Conservation (phyloP, 2,329 filamentous ascomycete species). For the Xylariaceae sp. region DNA sequence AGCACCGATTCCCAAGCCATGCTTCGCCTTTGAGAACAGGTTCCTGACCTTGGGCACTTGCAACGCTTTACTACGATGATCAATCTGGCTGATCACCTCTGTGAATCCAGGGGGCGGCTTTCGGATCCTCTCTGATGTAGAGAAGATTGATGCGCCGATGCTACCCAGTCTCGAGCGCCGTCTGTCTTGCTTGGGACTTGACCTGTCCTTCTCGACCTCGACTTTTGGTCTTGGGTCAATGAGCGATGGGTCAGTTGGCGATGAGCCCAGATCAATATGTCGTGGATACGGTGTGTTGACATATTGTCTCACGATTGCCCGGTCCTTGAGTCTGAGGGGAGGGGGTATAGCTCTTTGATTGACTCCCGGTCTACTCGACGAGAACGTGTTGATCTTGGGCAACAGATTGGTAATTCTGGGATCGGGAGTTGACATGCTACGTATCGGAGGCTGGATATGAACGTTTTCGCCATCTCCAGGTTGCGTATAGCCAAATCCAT, state of each 20-base stretch:
- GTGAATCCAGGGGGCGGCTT: constrained; percentile 12
- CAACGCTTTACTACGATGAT: constrained; percentile 10
- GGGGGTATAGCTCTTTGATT: constrained; percentile 14
- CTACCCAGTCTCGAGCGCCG: constrained; percentile 17
- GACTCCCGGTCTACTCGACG: constrained; percentile 15
- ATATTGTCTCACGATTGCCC: constrained; percentile 17
- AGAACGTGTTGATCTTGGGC: constrained; percentile 16
- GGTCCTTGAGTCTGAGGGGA: constrained; percentile 24
- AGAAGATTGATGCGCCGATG: constrained; percentile 9
- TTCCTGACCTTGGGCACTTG: constrained; percentile 22
- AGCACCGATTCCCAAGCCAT: constrained; percentile 19
- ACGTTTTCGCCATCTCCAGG: neutral
- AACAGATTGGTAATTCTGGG: constrained; percentile 20
- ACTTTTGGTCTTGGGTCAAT: no score
- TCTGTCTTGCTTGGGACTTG: constrained; percentile 15
- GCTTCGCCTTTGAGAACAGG: constrained; percentile 26
- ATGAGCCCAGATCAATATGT: constrained; percentile 1
- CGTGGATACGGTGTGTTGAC: constrained; percentile 26
- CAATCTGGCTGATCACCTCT: constrained; percentile 14
- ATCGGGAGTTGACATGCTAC: neutral
- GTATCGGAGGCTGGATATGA: neutral
- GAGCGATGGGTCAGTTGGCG: constrained; percentile 10
- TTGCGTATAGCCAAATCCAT: constrained; percentile 1
- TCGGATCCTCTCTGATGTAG: constrained; percentile 7
- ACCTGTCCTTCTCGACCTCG: neutral